These are phyloP conservation scores for Rubus idaeus DNA, from an alignment of 306 rosid genomes.

Conservation along the genomic window DNA sequence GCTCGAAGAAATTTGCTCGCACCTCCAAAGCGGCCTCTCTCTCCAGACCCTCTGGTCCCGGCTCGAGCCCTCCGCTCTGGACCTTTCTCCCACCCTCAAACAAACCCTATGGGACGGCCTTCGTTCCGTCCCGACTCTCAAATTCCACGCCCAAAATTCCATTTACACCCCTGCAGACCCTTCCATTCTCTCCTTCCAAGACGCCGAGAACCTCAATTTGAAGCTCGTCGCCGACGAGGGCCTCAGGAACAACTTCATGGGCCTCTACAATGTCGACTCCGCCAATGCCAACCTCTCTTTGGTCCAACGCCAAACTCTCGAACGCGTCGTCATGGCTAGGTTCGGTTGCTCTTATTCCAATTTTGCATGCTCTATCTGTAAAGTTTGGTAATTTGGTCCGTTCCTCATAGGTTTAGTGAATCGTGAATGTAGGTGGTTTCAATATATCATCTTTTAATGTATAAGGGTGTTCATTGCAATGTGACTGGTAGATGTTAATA, in stretches of 20 bases:
- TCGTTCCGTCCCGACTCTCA: conserved; percentile 62
- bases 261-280: conserved; percentile 65
- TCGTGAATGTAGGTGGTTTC: too few species aligned
- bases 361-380: too few species aligned
- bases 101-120: conserved; percentile 59
- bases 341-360: not conserved
- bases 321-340: conserved; percentile 70
- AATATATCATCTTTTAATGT: too few species aligned
- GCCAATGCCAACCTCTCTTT: conserved; percentile 41
- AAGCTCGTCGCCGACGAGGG: conserved; percentile 50
- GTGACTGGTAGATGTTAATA: too few species aligned
- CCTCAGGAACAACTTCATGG: conserved; percentile 58
- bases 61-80: conserved; percentile 40
- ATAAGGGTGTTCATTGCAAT: too few species aligned
- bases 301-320: conserved; percentile 55
- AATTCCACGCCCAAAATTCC: conserved; percentile 34
- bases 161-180: conserved; percentile 32
- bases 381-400: too few species aligned
- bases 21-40: conserved; percentile 37
- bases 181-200: conserved; percentile 40
- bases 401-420: too few species aligned
- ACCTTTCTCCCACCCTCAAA: conserved; percentile 47
- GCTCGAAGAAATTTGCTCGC: conserved; percentile 49
- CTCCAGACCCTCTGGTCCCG: conserved; percentile 42
- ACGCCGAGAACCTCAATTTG: conserved; percentile 47